Conservation (phyloP, 2,329 filamentous ascomycete genomes). For the Amesomyces nigricolor region DNA sequence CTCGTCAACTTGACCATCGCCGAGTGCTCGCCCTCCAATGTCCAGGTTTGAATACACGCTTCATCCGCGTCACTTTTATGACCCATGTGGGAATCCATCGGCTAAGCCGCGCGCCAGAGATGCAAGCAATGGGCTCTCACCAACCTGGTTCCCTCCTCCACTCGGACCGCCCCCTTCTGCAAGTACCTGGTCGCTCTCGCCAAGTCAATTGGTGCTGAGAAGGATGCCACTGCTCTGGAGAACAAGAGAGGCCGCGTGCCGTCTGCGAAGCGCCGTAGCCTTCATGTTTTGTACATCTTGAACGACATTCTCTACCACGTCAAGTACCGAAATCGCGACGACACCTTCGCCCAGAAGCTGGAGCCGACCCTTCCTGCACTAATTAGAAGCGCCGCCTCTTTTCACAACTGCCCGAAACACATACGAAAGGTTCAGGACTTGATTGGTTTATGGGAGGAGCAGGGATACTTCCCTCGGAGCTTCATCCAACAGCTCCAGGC, state of each 20-base stretch:
- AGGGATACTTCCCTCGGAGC: constrained; percentile 53
- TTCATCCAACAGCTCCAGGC: constrained; percentile 55
- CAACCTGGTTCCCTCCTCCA: constrained; percentile 62
- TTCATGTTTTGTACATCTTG: constrained; percentile 72
- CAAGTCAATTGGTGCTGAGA: constrained; percentile 45
- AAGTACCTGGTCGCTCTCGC: constrained; percentile 71
- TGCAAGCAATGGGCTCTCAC: constrained; percentile 81
- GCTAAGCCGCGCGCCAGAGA: constrained; percentile 56
- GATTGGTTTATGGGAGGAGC: constrained; percentile 64
- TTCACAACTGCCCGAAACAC: constrained; percentile 59
- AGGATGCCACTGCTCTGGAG: constrained; percentile 29
- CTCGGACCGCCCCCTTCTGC: constrained; percentile 61
- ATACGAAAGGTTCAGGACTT: constrained; percentile 58
- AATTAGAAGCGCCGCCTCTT: constrained; percentile 51
- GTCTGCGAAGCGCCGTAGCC: constrained; percentile 60
- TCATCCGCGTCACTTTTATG: constrained; percentile 22
- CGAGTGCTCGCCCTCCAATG: constrained; percentile 72
- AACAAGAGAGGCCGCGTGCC: constrained; percentile 37
- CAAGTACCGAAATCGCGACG: constrained; percentile 45
- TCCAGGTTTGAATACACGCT: constrained; percentile 70
- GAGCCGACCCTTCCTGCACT: constrained; percentile 58
- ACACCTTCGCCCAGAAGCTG: constrained; percentile 50
- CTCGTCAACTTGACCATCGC: constrained; percentile 59
- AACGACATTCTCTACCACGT: constrained; percentile 73
- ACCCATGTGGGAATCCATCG: constrained; percentile 23